A percentile compares a stretch with the other conserved stretches of the same genome.
phyloP scores from a whole-genome alignment of 192 early-diverging fungal genomes.

The Coemansia sp. region DNA sequence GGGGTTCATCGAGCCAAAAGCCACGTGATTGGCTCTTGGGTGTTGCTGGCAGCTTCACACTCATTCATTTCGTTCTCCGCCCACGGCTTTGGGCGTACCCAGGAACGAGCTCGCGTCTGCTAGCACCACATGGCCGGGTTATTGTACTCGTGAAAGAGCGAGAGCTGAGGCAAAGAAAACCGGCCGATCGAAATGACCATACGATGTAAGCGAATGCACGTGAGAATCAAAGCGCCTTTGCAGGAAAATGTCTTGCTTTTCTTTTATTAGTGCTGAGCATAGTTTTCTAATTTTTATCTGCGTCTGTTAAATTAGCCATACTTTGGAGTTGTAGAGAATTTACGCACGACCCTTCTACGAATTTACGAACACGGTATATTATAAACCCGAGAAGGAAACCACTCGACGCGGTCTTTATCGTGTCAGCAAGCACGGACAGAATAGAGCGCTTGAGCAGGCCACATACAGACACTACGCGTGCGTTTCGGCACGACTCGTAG shows the following conservation, averaged over 20 bases:
- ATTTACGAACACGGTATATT: too few species aligned
- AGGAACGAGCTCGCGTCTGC: not conserved
- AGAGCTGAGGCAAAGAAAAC: too few species aligned
- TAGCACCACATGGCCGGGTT: too few species aligned
- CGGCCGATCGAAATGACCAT: too few species aligned
- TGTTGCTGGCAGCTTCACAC: not conserved
- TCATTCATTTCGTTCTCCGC: conserved; percentile 6
- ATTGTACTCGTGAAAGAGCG: too few species aligned
- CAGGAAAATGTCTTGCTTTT: not conserved
- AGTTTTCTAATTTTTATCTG: not conserved
- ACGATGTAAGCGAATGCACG: not conserved
- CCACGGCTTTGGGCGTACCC: not conserved
- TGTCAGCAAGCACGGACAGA: not conserved
- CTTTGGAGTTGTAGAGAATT: not conserved
- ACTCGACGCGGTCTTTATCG: too few species aligned
- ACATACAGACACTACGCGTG: not conserved
- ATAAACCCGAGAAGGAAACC: too few species aligned
- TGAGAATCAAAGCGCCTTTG: not conserved
- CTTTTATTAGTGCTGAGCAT: not conserved
- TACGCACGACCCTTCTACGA: not conserved
- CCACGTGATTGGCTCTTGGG: conserved; percentile 4
- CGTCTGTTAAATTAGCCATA: not conserved
- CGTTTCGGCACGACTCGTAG: not conserved
- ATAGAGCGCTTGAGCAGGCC: not conserved
- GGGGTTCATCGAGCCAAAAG: not conserved